Conservation (phyloP, 1,284 basidiomycete genomes). For the Exobasidium rhododendri region DNA sequence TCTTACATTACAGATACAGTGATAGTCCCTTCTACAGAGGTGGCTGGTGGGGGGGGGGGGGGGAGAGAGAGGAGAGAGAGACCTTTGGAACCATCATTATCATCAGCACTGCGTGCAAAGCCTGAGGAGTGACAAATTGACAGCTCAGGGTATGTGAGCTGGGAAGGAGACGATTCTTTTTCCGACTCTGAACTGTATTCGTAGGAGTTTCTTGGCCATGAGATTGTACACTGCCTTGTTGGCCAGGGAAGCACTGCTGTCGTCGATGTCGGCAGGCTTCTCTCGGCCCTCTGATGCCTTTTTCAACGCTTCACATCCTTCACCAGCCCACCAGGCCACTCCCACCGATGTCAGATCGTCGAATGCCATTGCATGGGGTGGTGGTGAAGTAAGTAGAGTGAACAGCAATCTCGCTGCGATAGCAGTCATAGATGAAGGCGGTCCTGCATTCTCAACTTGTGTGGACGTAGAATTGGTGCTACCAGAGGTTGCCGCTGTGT, state of each 20-base stretch:
- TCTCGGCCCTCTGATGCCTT: neutral
- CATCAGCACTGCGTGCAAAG: too few species aligned
- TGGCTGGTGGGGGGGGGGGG: too few species aligned
- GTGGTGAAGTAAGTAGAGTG: slow-evolving; percentile 6
- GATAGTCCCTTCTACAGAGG: too few species aligned
- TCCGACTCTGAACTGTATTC: neutral
- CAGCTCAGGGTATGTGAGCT: slow-evolving; percentile 7
- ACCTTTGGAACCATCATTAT: too few species aligned
- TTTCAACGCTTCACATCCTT: neutral
- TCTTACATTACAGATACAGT: too few species aligned
- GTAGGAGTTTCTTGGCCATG: slow-evolving; percentile 46
- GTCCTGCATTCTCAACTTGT: slow-evolving; percentile 12
- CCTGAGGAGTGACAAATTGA: too few species aligned
- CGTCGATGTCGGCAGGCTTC: neutral
- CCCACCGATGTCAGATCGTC: slow-evolving; percentile 8
- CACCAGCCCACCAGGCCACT: neutral
- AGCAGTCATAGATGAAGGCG: slow-evolving; percentile 10
- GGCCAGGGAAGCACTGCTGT: slow-evolving; percentile 28
- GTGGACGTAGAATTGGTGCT: slow-evolving; percentile 18
- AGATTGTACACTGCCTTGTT: slow-evolving; percentile 48
- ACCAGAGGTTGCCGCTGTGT: slow-evolving; percentile 9
- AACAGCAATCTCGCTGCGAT: slow-evolving; percentile 10
- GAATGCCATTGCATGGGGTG: slow-evolving; percentile 20
- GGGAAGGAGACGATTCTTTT: neutral
- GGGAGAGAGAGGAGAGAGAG: too few species aligned